Evolutionary conservation across 2,329 filamentous ascomycete species (phyloP), one percentile per base, ranked within the genome.

Genomic region (Aspergillus chevalieri): DNA sequence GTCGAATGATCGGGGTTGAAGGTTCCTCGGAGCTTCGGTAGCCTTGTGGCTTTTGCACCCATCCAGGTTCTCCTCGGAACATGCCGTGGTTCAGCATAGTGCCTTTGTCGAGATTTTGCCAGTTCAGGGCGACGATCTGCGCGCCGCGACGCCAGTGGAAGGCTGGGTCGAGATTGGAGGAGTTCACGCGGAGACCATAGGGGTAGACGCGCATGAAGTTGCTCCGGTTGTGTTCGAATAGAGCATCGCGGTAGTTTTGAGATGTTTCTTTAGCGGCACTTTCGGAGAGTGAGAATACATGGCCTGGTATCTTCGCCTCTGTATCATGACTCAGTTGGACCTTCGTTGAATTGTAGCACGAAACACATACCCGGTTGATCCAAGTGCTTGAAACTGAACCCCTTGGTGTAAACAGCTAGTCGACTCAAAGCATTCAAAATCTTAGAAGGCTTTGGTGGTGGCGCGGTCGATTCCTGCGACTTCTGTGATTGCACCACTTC

Each of bases 1-100:
- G 75, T 39, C 76, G 76, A 3, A 70, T 63, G 3, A 78, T 70
- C 1, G 74, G 74, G 10, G 52, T 49, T 3, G 58, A 30, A 56
- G 64, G 7, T 47, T 57, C 22, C 51, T 66, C 34, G 51, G 52
- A 49, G 62, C 71, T 52, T 51, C 83, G 84, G 66, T 90, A 93
- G 14, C 85, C 85, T 28, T 78, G 66, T 0, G 91, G 90, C 69
- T 96, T 96, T 53, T 93, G 76, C 2, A 91, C 82, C 87, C 89
- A 96, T 38, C 92, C 91, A 39, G 81, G 74, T 46, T 87, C 86
- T 8, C 83, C 87, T 1, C 83, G 80, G 68, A 95, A 95, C 89
- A 95, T 93, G 58, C 83, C 91, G 63, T 93, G 85, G 64, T 96
- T 96, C 12, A 95, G 79, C 92, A 96, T 96, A 85, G 94, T 94